A percentile compares a stretch with the other conserved stretches of the same genome.
Conservation (phyloP, 2,329 filamentous ascomycete species). For the Juglanconis oblonga region DNA sequence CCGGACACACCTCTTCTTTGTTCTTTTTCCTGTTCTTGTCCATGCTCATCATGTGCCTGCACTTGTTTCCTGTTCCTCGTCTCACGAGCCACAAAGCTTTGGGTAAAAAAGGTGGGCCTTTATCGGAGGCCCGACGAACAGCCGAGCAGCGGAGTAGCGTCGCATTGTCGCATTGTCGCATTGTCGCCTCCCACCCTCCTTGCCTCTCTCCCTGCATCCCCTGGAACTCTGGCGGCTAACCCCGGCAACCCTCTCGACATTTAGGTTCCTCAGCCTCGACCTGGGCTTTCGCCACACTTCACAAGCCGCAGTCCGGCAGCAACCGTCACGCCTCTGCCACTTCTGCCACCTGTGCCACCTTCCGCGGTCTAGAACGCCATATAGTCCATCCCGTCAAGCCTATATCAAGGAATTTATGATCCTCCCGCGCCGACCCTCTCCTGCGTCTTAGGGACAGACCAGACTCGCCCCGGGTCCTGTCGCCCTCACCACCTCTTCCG, state of each 20-base stretch:
- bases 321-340: constrained; percentile 4
- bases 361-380: constrained; percentile 12
- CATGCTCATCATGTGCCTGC: no score
- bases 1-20: no score
- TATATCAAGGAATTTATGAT: constrained; percentile 7
- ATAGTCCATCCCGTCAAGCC: not conserved
- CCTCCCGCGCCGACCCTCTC: not conserved
- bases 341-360: not conserved
- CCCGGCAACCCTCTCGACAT: not conserved
- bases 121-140: no score
- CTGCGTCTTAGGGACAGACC: constrained; percentile 1
- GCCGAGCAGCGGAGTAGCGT: no score
- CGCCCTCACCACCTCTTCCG: not conserved
- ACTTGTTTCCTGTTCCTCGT: no score
- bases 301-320: constrained; percentile 16
- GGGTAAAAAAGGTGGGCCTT: no score
- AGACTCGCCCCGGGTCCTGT: constrained; percentile 8
- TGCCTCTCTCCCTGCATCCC: no score
- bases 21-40: no score
- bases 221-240: no score
- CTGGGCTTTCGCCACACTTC: constrained; percentile 15
- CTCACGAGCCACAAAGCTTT: no score
- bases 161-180: no score
- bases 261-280: not conserved
- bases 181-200: no score